These are phyloP conservation scores for Byssothecium circinans DNA, from an alignment of 2,329 filamentous ascomycete species.

Conservation along the genomic window DNA sequence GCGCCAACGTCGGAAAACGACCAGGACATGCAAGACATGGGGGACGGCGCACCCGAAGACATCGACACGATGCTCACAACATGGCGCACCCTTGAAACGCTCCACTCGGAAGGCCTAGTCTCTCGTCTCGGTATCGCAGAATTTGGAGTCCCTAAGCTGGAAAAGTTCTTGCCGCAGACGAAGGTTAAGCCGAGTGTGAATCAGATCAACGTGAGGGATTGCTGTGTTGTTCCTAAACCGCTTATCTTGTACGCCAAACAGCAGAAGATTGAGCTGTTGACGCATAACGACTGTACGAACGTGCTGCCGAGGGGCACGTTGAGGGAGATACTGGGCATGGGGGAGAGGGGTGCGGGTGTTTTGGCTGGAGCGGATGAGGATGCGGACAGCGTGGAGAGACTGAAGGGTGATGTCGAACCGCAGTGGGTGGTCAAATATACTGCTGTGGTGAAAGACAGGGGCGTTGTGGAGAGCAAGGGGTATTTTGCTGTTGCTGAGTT, in stretches of 20 bases:
- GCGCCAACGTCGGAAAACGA: constrained; percentile 49
- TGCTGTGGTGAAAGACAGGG: constrained; percentile 87
- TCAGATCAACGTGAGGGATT: constrained; percentile 95
- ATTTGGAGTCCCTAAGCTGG: constrained; percentile 82
- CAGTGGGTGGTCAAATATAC: constrained; percentile 98
- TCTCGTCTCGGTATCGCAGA: constrained; percentile 82
- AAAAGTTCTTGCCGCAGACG: constrained; percentile 73
- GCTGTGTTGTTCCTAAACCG: constrained; percentile 90
- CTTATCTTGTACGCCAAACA: constrained; percentile 82
- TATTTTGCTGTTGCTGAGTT: constrained; percentile 89
- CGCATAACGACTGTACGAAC: constrained; percentile 92
- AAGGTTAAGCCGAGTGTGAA: constrained; percentile 77
- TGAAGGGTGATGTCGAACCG: constrained; percentile 77
- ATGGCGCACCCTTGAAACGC: constrained; percentile 67
- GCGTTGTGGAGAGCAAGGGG: constrained; percentile 97
- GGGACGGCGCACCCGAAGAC: constrained; percentile 51
- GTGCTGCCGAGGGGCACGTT: constrained; percentile 85
- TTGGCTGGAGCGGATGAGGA: constrained; percentile 60
- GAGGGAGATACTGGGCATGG: constrained; percentile 77
- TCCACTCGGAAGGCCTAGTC: constrained; percentile 72
- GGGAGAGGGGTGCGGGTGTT: constrained; percentile 72
- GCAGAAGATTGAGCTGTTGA: constrained; percentile 81
- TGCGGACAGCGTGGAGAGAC: constrained; percentile 52
- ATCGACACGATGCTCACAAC: constrained; percentile 68
- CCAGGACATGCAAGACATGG: constrained; percentile 31